A percentile compares a stretch with the other conserved stretches of the same genome.
Evolutionary conservation across 2,329 filamentous ascomycete species (phyloP).

Genomic region (Fusarium neocosmosporiellum): DNA sequence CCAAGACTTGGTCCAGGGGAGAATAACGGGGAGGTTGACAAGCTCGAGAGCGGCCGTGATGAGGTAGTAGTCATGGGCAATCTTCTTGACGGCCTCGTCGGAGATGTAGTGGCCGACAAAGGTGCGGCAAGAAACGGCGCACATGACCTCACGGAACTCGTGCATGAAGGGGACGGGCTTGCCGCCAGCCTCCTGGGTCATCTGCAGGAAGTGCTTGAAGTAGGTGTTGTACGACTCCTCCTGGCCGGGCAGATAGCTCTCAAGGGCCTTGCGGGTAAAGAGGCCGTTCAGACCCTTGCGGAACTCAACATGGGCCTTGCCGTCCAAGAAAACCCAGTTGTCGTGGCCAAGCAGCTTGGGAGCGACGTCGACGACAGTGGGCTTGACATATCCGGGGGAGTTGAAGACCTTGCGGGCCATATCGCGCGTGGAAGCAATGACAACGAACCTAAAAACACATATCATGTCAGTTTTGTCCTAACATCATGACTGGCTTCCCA

Average conservation of each 20-base stretch:
- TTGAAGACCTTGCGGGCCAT: slow-evolving; percentile 98
- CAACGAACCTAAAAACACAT: slow-evolving; percentile 78
- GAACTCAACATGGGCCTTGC: slow-evolving; percentile 94
- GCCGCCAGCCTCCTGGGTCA: slow-evolving; percentile 77
- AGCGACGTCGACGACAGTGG: slow-evolving; percentile 93
- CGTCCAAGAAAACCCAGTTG: slow-evolving; percentile 98
- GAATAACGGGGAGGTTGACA: slow-evolving; percentile 97
- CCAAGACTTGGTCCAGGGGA: slow-evolving; percentile 96
- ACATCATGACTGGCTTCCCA: not conserved
- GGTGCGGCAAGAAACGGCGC: slow-evolving; percentile 93
- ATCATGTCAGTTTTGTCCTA: slow-evolving; percentile 15
- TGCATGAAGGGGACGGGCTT: slow-evolving; percentile 90
- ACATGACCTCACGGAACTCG: slow-evolving; percentile 93
- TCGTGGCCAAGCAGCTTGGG: slow-evolving; percentile 91
- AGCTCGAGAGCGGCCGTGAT: slow-evolving; percentile 96
- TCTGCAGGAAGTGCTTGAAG: slow-evolving; percentile 80
- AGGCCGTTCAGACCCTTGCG: slow-evolving; percentile 95
- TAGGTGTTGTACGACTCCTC: slow-evolving; percentile 92
- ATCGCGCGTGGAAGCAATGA: slow-evolving; percentile 94
- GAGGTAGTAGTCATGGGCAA: slow-evolving; percentile 95
- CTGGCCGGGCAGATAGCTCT: slow-evolving; percentile 89
- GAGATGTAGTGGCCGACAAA: slow-evolving; percentile 97
- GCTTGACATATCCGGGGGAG: slow-evolving; percentile 90
- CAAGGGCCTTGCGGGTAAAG: slow-evolving; percentile 91
- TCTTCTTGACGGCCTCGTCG: slow-evolving; percentile 90